Base-by-base conservation (phyloP, 495 filamentous ascomycete species). In the Podospora didyma region DNA sequence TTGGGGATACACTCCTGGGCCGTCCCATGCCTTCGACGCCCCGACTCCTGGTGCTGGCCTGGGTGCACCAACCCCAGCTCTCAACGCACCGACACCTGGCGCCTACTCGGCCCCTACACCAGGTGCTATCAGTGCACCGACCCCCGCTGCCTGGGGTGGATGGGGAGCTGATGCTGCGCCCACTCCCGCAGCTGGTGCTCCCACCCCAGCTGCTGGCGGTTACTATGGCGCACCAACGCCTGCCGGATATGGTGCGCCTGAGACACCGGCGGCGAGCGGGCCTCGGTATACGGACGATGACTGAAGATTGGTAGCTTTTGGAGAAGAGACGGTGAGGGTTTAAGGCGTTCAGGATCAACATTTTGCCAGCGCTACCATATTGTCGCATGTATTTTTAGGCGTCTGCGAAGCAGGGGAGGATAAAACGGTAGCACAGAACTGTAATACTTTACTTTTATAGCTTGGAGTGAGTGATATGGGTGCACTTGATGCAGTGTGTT, bases 71-170 rank as follows among this genome's bases (percentile, higher is more conserved):
- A 92, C 89, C 0, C 88, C 89, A 0, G 86, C 82, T 34, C 75
- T 83, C 54, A 87, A 85, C 41, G 89, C 90, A 1, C 89, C 92
- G 0, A 97, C 92, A 0, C 92, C 92, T 0, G 87, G 89, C 61
- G 82, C 86, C 0, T 77, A 82, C 52, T 83, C 77, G 26, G 86
- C 88, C 12, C 86, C 89, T 17, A 89, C 87, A 1, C 86, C 93
- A 0, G 87, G 88, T 34, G 64, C 59, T 9, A 17, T 54, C 44
- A 54, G 52, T 63, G 81, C 83, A 79, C 81, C 83, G 1, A 86
- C 83, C 12, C 83, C 83, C 9, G 79, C 69, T 16, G 78, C 68
- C 3, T 73, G 77, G 79, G 66, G 78, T 54, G 76, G 77, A 41
- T 75, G 75, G 49, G 83, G 82, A 50, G 84, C 83, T 17, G 84